A percentile compares a stretch with the other conserved stretches of the same genome.
Evolutionary conservation across 1,139 yeast species (phyloP).

Genomic region (Pichia sp.): DNA sequence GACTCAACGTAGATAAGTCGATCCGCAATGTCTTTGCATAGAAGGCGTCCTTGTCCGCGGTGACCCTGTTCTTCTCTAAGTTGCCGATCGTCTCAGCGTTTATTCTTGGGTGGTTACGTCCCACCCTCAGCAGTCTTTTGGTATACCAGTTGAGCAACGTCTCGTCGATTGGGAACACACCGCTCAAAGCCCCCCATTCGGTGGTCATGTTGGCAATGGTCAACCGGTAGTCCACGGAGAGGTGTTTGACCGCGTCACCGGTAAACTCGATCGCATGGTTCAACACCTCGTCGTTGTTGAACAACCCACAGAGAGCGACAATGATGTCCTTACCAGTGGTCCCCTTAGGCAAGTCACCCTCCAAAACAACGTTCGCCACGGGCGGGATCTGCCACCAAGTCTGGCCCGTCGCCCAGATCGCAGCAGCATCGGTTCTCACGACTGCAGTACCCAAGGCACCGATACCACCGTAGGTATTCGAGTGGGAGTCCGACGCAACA

Average conservation of each 20-base stretch:
- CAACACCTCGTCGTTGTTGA: conserved; percentile 92
- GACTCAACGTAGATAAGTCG: conserved; percentile 81
- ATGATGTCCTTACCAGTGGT: conserved; percentile 96
- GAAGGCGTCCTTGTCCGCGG: conserved; percentile 69
- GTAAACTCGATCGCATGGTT: conserved; percentile 97
- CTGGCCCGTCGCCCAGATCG: conserved; percentile 99
- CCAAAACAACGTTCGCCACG: conserved; percentile 87
- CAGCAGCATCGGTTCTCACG: conserved; percentile 97
- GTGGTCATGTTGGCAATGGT: conserved; percentile 99
- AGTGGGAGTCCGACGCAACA: conserved; percentile 96
- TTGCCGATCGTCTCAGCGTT: conserved; percentile 53
- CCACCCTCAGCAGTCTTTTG: conserved; percentile 58
- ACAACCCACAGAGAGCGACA: conserved; percentile 90
- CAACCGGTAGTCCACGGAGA: conserved; percentile 85
- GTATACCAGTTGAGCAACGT: conserved; percentile 75
- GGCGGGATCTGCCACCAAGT: conserved; percentile 99
- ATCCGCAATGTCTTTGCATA: conserved; percentile 85
- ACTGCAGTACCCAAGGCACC: conserved; percentile 96
- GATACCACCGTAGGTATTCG: conserved; percentile 96
- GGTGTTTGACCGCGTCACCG: conserved; percentile 73
- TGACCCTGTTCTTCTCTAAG: conserved; percentile 39
- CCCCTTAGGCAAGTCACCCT: conserved; percentile 77
- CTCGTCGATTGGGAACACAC: conserved; percentile 89
- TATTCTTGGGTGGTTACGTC: conserved; percentile 79
- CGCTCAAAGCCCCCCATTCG: conserved; percentile 99